Evolutionary conservation across 371 early-diverging fungal genomes (phyloP).

Genomic region (Mortierella sp.): DNA sequence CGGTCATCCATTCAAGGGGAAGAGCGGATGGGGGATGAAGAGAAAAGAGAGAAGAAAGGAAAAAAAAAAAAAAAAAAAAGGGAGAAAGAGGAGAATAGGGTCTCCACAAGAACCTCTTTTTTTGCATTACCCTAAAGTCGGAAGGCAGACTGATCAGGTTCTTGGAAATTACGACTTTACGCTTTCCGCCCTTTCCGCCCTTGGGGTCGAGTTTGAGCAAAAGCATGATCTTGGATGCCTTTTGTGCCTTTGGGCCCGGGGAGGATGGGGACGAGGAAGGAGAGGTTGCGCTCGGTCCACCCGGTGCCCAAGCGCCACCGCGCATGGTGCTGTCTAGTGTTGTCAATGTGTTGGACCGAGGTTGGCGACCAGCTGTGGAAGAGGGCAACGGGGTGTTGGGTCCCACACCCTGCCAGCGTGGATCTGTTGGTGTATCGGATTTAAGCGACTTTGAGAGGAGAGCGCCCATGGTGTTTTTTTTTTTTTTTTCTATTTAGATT

Average conservation of each 20-base stretch:
- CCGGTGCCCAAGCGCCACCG: too few species aligned
- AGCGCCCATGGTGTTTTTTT: constrained; percentile 27
- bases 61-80: constrained; percentile 1
- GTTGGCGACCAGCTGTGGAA: constrained; percentile 6
- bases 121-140: constrained; percentile 39
- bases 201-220: constrained; percentile 46
- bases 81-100: background rate
- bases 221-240: constrained; percentile 39
- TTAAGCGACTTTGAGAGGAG: constrained; percentile 37
- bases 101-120: too few species aligned
- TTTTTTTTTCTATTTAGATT: background rate
- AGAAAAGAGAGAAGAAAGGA: background rate
- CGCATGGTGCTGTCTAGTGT: constrained; percentile 13
- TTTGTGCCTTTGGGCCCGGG: background rate
- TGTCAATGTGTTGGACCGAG: constrained; percentile 24
- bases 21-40: background rate
- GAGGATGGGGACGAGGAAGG: too few species aligned
- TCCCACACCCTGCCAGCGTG: constrained; percentile 52
- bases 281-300: too few species aligned
- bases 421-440: constrained; percentile 39
- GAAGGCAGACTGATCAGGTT: constrained; percentile 49
- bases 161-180: constrained; percentile 40
- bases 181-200: constrained; percentile 18
- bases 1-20: too few species aligned
- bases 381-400: constrained; percentile 45